Percentiles rank a stretch among this genome's conserved stretches.
Evolutionary conservation across 2,329 filamentous ascomycete species (phyloP).

Genomic region (Phoma sp.): DNA sequence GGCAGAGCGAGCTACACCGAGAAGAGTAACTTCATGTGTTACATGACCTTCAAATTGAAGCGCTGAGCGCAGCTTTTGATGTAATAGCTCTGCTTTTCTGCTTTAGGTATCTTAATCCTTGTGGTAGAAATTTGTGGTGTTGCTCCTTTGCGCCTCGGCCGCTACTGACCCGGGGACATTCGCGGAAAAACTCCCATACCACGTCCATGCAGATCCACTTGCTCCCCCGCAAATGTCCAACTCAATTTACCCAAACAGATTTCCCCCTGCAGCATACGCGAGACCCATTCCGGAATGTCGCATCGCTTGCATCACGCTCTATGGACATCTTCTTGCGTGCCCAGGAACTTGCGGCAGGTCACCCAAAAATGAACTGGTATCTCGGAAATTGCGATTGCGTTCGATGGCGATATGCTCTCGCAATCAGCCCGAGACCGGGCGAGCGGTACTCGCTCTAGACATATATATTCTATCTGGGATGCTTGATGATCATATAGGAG

Average conservation of each 20-base stretch:
- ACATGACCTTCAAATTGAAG: too few species aligned
- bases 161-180: slow-evolving; percentile 16
- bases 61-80: too few species aligned
- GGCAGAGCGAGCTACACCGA: too few species aligned
- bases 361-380: slow-evolving; percentile 23
- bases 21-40: too few species aligned
- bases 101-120: too few species aligned
- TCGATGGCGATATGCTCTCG: slow-evolving; percentile 15
- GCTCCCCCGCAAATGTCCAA: slow-evolving; percentile 17
- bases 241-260: not conserved
- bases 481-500: slow-evolving; percentile 7
- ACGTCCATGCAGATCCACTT: slow-evolving; percentile 17
- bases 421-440: slow-evolving; percentile 11
- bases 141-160: slow-evolving; percentile 6
- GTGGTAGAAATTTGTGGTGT: too few species aligned
- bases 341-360: slow-evolving; percentile 11
- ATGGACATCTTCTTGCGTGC: slow-evolving; percentile 21
- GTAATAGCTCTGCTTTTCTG: too few species aligned
- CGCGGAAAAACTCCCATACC: slow-evolving; percentile 18
- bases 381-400: slow-evolving; percentile 18
- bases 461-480: slow-evolving; percentile 9
- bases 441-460: slow-evolving; percentile 2
- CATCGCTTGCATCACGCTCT: slow-evolving; percentile 19
- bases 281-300: slow-evolving; percentile 3
- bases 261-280: slow-evolving; percentile 18